Conservation (phyloP, 2,329 filamentous ascomycete species). For the Fusarium miscanthi region DNA sequence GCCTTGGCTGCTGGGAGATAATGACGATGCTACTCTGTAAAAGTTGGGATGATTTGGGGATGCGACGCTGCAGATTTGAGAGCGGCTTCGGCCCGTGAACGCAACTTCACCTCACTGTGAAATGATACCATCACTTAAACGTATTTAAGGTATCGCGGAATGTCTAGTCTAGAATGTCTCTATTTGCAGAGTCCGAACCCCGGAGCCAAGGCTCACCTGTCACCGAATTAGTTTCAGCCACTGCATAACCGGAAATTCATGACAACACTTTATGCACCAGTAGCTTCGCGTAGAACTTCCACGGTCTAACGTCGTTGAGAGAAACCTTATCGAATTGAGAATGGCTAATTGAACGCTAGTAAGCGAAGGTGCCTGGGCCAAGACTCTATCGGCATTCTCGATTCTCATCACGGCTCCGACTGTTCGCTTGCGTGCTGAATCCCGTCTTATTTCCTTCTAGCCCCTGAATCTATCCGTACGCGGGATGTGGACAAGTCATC, state of each 20-base stretch:
- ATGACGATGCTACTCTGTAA: neutral
- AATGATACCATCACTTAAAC: accelerated
- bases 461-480: neutral
- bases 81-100: neutral
- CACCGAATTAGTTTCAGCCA: neutral
- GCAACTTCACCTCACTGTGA: neutral
- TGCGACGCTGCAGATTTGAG: neutral
- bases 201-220: neutral
- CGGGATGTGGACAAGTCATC: neutral
- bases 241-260: neutral
- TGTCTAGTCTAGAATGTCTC: neutral
- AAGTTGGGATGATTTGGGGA: neutral
- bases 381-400: neutral
- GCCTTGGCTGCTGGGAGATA: neutral
- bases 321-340: neutral
- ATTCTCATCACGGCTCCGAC: neutral
- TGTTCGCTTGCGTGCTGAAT: accelerated
- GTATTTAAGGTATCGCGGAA: accelerated
- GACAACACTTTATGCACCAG: neutral
- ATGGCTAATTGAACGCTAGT: neutral
- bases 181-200: neutral
- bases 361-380: neutral
- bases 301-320: neutral
- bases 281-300: neutral
- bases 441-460: neutral